phyloP scores from a whole-genome alignment of 75 land plant species.

The Isoetes taiwanensis region DNA sequence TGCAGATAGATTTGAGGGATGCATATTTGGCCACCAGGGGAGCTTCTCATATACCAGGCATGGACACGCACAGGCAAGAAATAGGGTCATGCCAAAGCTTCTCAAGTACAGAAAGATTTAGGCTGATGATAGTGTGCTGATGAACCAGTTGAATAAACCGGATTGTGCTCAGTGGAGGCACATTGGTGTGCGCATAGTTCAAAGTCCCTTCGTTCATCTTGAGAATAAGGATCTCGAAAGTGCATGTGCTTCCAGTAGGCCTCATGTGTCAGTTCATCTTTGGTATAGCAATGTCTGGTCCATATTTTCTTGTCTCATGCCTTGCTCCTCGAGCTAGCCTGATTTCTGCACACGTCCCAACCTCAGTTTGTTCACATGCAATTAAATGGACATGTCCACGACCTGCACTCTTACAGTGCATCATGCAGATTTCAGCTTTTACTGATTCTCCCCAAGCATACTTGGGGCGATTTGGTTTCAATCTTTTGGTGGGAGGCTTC shows the following conservation, averaged over 20 bases:
- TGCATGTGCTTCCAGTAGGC: conserved; percentile 17
- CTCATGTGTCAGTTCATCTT: conserved; percentile 12
- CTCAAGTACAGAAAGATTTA: no score
- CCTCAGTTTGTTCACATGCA: not conserved
- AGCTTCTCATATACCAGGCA: no score
- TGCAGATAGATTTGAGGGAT: no score
- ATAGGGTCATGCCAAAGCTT: no score
- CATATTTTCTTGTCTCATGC: conserved; percentile 16
- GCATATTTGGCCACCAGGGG: no score
- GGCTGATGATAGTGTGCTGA: no score
- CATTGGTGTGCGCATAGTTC: not conserved
- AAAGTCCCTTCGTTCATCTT: conserved; percentile 18
- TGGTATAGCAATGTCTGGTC: conserved; percentile 3
- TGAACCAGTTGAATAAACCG: no score
- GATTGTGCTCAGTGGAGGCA: no score
- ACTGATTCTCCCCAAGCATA: conserved; percentile 13
- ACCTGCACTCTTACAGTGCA: conserved; percentile 10
- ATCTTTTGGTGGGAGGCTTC: conserved; percentile 90
- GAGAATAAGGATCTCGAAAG: conserved; percentile 15
- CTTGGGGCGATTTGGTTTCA: conserved; percentile 75
- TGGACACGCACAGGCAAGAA: no score
- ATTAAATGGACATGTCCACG: conserved; percentile 10
- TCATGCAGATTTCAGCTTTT: conserved; percentile 9
- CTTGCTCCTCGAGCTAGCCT: no score
- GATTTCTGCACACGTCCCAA: not conserved